These are phyloP conservation scores for Cercospora sojina DNA, from an alignment of 2,329 filamentous ascomycete genomes.

Conservation along the genomic window DNA sequence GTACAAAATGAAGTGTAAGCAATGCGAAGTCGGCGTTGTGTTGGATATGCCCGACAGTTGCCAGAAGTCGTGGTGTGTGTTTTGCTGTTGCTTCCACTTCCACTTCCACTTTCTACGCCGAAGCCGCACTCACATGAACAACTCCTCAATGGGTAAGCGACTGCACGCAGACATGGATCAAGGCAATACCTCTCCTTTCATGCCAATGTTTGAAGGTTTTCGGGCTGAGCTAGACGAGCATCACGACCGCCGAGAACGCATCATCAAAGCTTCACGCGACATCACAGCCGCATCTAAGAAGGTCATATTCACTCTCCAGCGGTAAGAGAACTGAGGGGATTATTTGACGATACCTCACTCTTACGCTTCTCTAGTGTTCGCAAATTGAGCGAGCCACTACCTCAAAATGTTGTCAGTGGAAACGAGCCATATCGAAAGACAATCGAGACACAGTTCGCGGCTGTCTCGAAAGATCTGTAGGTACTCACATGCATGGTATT, in stretches of 20 bases:
- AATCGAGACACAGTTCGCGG: slow-evolving; percentile 67
- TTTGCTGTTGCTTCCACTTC: not conserved
- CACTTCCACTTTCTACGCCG: not conserved
- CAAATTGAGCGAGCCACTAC: slow-evolving; percentile 59
- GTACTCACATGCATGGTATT: not conserved
- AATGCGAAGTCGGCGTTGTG: not conserved
- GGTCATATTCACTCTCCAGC: slow-evolving; percentile 85
- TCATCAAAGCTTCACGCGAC: slow-evolving; percentile 88
- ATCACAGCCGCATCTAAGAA: slow-evolving; percentile 96
- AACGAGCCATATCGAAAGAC: slow-evolving; percentile 67
- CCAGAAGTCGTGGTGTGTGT: not conserved
- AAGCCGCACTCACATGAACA: not conserved
- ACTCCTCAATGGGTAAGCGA: slow-evolving; percentile 23
- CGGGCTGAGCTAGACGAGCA: slow-evolving; percentile 88
- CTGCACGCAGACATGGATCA: slow-evolving; percentile 27
- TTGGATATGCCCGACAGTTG: not conserved
- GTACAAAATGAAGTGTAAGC: not conserved
- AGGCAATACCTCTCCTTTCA: slow-evolving; percentile 44
- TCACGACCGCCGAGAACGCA: slow-evolving; percentile 84
- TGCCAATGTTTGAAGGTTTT: slow-evolving; percentile 80
- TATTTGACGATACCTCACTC: not conserved
- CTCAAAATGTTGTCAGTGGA: slow-evolving; percentile 67
- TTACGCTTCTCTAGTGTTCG: slow-evolving; percentile 57
- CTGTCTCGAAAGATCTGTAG: slow-evolving; percentile 67
- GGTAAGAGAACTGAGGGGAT: slow-evolving; percentile 48